Evolutionary conservation across 352 stramenopile species (phyloP).

Genomic region (Paralagenidium karlingii): DNA sequence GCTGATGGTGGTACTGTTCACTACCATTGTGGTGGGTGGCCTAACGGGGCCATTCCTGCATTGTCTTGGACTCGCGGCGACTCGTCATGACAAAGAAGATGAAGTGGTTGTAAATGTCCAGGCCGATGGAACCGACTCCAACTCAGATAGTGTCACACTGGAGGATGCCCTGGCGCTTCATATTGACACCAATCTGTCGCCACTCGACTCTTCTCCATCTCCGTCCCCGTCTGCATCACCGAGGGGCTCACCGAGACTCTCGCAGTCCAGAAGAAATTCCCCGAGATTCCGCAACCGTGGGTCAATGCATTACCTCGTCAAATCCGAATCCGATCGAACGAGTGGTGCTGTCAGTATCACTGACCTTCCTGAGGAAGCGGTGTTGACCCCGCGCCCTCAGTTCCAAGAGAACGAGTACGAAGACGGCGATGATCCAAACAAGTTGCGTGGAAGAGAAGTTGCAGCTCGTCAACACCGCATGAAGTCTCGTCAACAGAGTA

Average conservation of each 20-base stretch:
- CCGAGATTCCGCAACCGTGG: too few species aligned
- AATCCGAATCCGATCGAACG: conserved; percentile 11
- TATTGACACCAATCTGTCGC: too few species aligned
- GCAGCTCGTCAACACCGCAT: conserved; percentile 6
- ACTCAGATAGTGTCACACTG: conserved; percentile 13
- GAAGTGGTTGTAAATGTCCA: too few species aligned
- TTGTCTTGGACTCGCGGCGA: too few species aligned
- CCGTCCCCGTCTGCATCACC: too few species aligned
- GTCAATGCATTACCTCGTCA: conserved; percentile 43
- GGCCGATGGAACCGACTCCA: conserved; percentile 21
- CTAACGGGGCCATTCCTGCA: too few species aligned
- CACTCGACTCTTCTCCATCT: too few species aligned
- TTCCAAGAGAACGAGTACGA: conserved; percentile 50
- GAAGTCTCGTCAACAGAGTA: conserved; percentile 21
- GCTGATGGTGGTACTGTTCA: conserved; percentile 79
- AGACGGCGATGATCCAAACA: conserved; percentile 26
- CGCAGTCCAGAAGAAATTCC: too few species aligned
- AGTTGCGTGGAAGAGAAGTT: too few species aligned
- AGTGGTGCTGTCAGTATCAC: conserved; percentile 11
- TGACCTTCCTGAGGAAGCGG: conserved; percentile 17
- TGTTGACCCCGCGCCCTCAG: conserved; percentile 53
- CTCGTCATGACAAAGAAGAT: conserved; percentile 22
- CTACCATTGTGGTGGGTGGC: conserved; percentile 37
- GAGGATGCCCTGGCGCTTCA: too few species aligned
- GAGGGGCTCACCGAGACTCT: too few species aligned